phyloP scores from a whole-genome alignment of 116 monocot genomes.

The Trichopus zeylanicus region DNA sequence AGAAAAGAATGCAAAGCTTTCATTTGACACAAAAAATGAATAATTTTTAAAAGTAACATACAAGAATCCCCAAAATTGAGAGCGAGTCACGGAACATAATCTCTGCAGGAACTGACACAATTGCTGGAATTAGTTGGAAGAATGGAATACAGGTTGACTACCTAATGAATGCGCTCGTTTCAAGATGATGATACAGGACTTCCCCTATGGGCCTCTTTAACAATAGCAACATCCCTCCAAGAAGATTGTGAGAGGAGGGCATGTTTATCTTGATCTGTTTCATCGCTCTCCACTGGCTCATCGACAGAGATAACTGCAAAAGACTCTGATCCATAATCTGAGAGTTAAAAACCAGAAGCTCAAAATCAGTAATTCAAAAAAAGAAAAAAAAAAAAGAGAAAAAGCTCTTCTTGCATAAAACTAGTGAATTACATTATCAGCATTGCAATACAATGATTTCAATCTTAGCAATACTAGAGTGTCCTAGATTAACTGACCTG shows the following conservation, averaged over 20 bases:
- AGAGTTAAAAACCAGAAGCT: no score
- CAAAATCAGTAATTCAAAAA: no score
- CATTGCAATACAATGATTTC: neutral
- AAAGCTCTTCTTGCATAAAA: neutral
- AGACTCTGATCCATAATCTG: slow-evolving; percentile 55
- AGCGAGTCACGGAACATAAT: no score
- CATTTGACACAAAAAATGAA: no score
- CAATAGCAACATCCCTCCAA: slow-evolving; percentile 24
- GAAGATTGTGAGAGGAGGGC: slow-evolving; percentile 43
- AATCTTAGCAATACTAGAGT: neutral
- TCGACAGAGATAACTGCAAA: slow-evolving; percentile 25
- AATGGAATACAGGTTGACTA: no score
- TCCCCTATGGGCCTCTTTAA: slow-evolving; percentile 31
- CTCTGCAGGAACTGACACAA: no score
- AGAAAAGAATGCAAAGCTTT: no score
- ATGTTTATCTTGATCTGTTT: slow-evolving; percentile 64
- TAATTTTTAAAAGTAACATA: no score
- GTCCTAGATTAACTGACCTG: slow-evolving; percentile 34
- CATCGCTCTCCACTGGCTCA: slow-evolving; percentile 50
- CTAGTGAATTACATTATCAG: neutral
- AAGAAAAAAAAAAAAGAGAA: no score
- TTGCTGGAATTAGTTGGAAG: no score
- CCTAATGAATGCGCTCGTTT: neutral
- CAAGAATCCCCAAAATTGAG: no score
- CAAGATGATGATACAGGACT: neutral